Conservation (phyloP, 2,329 filamentous ascomycete genomes). For the Pseudogymnoascus sp. region DNA sequence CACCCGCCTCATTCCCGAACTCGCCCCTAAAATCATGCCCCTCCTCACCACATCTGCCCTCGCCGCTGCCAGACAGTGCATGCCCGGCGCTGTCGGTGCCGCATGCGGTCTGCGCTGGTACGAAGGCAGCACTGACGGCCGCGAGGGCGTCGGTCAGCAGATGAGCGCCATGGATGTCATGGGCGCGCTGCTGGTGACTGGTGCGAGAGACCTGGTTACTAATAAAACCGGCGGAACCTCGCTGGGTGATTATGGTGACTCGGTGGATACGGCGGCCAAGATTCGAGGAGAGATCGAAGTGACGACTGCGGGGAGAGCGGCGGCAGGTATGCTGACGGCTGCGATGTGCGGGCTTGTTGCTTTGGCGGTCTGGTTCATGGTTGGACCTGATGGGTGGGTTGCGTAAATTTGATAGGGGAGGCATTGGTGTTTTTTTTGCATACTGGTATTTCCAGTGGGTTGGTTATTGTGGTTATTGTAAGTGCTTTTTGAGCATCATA, state of each 20-base stretch:
- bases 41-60: slow-evolving; percentile 44
- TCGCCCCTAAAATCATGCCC: slow-evolving; percentile 40
- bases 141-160: slow-evolving; percentile 43
- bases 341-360: slow-evolving; percentile 19
- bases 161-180: slow-evolving; percentile 47
- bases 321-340: slow-evolving; percentile 34
- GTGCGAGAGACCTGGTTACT: slow-evolving; percentile 35
- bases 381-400: slow-evolving; percentile 6
- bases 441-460: not conserved
- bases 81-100: slow-evolving; percentile 37
- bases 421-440: not conserved
- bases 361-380: slow-evolving; percentile 10
- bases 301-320: slow-evolving; percentile 31
- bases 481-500: not conserved
- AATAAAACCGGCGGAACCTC: slow-evolving; percentile 49
- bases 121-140: slow-evolving; percentile 34
- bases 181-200: slow-evolving; percentile 36
- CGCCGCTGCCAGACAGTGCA: slow-evolving; percentile 46
- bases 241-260: slow-evolving; percentile 29
- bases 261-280: slow-evolving; percentile 19
- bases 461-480: not conserved
- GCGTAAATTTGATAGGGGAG: not conserved
- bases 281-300: slow-evolving; percentile 14
- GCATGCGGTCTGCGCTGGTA: slow-evolving; percentile 39
- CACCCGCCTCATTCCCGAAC: slow-evolving; percentile 50